Evolutionary conservation across 208 protist species (phyloP).

Genomic region (Balamuthia mandrillaris): DNA sequence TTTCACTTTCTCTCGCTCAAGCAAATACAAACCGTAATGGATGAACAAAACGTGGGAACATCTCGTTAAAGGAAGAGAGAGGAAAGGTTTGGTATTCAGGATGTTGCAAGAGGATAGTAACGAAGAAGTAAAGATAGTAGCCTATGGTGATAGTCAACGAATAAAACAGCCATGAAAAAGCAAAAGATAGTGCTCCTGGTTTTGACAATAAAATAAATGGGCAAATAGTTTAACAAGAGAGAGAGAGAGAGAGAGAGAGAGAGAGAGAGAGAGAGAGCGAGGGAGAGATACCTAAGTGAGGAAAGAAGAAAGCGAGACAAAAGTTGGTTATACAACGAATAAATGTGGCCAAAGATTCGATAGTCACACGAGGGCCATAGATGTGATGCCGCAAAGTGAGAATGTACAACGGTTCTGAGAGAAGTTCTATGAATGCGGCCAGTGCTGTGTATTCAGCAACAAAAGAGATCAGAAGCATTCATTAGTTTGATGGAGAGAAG

Average conservation of each 20-base stretch:
- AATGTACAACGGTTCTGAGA: constrained; percentile 12
- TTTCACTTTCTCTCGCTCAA: no score
- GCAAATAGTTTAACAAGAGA: no score
- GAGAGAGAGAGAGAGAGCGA: background rate
- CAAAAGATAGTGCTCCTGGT: background rate
- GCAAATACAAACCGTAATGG: no score
- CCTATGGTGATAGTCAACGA: constrained; percentile 11
- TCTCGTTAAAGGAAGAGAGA: background rate
- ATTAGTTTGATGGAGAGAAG: no score
- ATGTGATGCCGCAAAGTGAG: background rate
- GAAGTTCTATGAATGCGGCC: constrained; percentile 3
- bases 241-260: no score
- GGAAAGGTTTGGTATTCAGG: background rate
- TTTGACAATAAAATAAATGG: no score
- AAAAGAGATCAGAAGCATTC: no score
- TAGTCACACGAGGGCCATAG: background rate
- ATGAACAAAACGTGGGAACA: constrained; percentile 2
- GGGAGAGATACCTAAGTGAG: background rate
- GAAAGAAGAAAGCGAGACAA: background rate
- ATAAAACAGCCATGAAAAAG: constrained; percentile 3
- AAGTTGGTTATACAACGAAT: constrained; percentile 10
- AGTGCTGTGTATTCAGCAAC: no score
- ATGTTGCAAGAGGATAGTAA: no score
- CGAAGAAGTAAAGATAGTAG: constrained; percentile 12
- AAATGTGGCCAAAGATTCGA: background rate